Evolutionary conservation across 2,329 filamentous ascomycete species (phyloP).

Genomic region (Cadophora gregata): DNA sequence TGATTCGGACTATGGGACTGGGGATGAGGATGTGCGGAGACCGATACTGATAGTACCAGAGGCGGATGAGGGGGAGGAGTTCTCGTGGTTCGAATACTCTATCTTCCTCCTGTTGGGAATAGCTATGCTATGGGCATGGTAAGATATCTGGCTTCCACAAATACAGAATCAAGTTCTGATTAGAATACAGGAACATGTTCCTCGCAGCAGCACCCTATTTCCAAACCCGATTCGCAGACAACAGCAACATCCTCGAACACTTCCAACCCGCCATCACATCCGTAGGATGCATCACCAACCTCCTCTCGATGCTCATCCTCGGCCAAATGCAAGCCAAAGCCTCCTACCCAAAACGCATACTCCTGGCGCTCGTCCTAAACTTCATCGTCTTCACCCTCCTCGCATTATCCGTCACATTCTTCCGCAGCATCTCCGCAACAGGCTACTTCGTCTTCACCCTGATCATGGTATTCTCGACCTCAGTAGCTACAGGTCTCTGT

Average conservation of each 20-base stretch:
- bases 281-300: conserved; percentile 83
- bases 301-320: conserved; percentile 76
- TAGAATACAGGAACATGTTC: conserved; percentile 90
- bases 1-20: conserved; percentile 29
- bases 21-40: conserved; percentile 31
- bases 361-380: conserved; percentile 76
- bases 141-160: conserved; percentile 40
- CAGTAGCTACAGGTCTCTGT: conserved; percentile 80
- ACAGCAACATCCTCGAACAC: conserved; percentile 74
- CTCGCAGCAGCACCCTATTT: conserved; percentile 95
- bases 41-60: conserved; percentile 31
- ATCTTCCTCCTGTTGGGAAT: conserved; percentile 87
- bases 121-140: conserved; percentile 98
- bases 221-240: conserved; percentile 75
- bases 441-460: conserved; percentile 84
- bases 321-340: conserved; percentile 81
- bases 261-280: conserved; percentile 92
- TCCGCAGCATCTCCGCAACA: conserved; percentile 64
- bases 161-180: conserved; percentile 29
- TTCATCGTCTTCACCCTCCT: conserved; percentile 78
- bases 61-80: conserved; percentile 51
- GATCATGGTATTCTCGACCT: conserved; percentile 78
- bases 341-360: conserved; percentile 88
- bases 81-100: conserved; percentile 85
- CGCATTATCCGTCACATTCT: conserved; percentile 76